A percentile compares a stretch with the other conserved stretches of the same genome.
phyloP scores from a whole-genome alignment of 2,329 filamentous ascomycete genomes.

The Penicillium sumatraense region DNA sequence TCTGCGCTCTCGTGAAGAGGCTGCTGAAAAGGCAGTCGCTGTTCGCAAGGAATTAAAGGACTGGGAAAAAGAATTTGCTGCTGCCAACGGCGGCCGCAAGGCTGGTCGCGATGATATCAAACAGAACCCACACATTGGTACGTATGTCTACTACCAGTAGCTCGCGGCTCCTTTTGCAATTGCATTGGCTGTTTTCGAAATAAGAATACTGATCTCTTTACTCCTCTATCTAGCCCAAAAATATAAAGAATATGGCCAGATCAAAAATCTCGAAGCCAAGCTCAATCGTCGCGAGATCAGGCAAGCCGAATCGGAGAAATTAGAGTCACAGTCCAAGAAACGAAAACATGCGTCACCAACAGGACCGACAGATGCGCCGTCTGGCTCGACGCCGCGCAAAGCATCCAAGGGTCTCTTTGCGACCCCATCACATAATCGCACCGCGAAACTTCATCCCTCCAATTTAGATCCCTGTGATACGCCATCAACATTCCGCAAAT shows the following conservation, averaged over 20 bases:
- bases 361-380: conserved; percentile 20
- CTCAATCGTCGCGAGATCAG: conserved; percentile 25
- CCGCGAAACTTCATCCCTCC: conserved; percentile 39
- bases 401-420: conserved; percentile 32
- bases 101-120: conserved; percentile 54
- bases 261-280: conserved; percentile 43
- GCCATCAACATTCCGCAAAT: conserved; percentile 41
- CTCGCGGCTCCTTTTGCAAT: too few species aligned
- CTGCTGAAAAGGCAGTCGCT: conserved; percentile 31
- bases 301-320: conserved; percentile 20
- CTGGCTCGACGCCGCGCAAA: conserved; percentile 43
- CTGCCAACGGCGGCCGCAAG: conserved; percentile 49
- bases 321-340: conserved; percentile 31
- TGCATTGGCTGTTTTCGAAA: background rate
- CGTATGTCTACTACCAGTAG: background rate
- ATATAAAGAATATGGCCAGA: conserved; percentile 52
- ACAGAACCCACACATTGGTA: conserved; percentile 49
- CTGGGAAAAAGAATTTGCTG: conserved; percentile 53
- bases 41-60: conserved; percentile 52
- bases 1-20: conserved; percentile 29
- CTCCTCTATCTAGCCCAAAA: conserved; percentile 43
- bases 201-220: background rate
- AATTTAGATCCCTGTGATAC: conserved; percentile 52
- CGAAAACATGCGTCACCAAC: conserved; percentile 39
- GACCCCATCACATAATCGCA: conserved; percentile 37